Conservation (phyloP, 1,139 yeast species). For the Saccharomycopsis hybrid region DNA sequence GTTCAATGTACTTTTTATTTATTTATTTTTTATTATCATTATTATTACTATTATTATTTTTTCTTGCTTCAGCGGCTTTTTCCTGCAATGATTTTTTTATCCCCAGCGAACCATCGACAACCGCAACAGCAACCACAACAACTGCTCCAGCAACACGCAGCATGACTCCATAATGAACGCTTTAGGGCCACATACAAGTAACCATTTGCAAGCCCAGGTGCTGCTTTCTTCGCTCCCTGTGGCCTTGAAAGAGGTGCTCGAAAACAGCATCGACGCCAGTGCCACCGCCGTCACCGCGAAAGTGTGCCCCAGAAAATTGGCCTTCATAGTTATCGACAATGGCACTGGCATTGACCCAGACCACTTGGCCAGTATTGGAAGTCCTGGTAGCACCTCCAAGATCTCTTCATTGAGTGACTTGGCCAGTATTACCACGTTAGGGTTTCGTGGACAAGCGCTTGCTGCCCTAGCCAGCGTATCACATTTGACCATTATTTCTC, state of each 20-base stretch:
- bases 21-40: too few relatives aligned
- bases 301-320: constrained; percentile 35
- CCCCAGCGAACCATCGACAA: too few relatives aligned
- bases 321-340: constrained; percentile 43
- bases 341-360: constrained; percentile 48
- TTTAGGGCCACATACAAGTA: too few relatives aligned
- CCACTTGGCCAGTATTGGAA: constrained; percentile 41
- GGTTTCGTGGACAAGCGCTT: constrained; percentile 44
- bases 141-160: too few relatives aligned
- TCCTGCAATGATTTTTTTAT: too few relatives aligned
- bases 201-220: too few relatives aligned
- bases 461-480: constrained; percentile 34
- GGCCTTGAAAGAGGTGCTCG: constrained; percentile 39
- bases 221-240: constrained; percentile 23
- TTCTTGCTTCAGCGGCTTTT: too few relatives aligned
- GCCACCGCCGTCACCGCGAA: constrained; percentile 37
- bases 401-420: constrained; percentile 28
- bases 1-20: too few relatives aligned
- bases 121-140: too few relatives aligned
- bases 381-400: constrained; percentile 43
- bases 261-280: constrained; percentile 49
- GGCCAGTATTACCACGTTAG: constrained; percentile 27
- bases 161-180: too few relatives aligned
- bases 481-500: constrained; percentile 35
- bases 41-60: too few relatives aligned